Base-by-base conservation (phyloP, 495 filamentous ascomycete species). In the Aspergillus steynii region DNA sequence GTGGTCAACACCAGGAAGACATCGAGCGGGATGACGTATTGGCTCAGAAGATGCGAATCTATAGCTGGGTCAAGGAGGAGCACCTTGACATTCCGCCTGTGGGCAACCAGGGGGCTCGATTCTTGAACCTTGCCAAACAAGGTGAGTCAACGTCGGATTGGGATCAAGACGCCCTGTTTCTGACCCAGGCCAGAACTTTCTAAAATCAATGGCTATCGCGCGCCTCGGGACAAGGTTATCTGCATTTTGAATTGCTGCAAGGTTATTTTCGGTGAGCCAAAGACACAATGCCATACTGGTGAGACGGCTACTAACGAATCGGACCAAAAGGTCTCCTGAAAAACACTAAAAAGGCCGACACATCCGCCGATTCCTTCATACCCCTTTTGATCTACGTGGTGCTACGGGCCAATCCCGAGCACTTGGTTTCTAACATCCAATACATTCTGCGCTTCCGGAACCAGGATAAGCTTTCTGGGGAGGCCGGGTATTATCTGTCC, bases 231-330 rank as follows among this genome's bases (percentile, higher is more conserved):
- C 76, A 99, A 99, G 74, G 92, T 99, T 25, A 98, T 99, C 50
- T 98, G 95, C 74, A 91, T 98, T 55, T 76, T 99, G 50, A 99
- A 99, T 76, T 96, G 93, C 77, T 99, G 95, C 83, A 99, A 99
- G 74, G 95, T 99, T 57, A 97, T 99, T 56, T 98, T 99, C 79
- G 95, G 93, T 91, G 73, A 66, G 83, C 68, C 47, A 25, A 55
- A 25, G 45, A 29, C 47, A 48, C 65, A 76, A 8, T 55, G 77
- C 10, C 10, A 58, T 49, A 37, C 28, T 2, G 0, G 27, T 25
- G 27, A 5, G 42, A 51, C 27, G 29, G 1, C 15, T 29, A 50
- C 63, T 70, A 55, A 68, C 49, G 1, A 15, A 53, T 53, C 1
- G 37, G 48, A 4, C 20, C 48, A 27, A 5, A 60, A 93, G 90